phyloP scores from a whole-genome alignment of 108 stramenopile genomes.

The Nitzschia putrida region DNA sequence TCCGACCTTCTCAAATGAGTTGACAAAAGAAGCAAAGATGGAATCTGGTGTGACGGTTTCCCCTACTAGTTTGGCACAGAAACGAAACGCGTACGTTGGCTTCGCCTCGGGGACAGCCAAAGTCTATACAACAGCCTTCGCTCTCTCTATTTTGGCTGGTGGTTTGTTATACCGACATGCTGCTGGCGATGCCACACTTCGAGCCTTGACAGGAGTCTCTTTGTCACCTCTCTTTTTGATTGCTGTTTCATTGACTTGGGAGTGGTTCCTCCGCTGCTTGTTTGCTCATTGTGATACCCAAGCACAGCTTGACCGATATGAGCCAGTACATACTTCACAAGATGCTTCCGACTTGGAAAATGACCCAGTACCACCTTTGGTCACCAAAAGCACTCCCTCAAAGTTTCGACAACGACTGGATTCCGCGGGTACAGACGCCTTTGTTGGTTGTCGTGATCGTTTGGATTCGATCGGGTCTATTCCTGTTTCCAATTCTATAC shows the following conservation, averaged over 20 bases:
- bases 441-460: neutral
- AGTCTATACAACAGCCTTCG: slow-evolving; percentile 31
- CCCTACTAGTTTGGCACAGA: neutral
- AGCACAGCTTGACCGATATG: neutral
- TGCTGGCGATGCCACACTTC: slow-evolving; percentile 30
- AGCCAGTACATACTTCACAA: neutral
- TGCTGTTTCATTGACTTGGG: slow-evolving; percentile 12
- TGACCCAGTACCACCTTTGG: neutral
- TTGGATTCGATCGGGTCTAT: neutral
- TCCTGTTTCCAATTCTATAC: neutral
- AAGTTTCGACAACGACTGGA: neutral
- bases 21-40: neutral
- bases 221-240: slow-evolving; percentile 38
- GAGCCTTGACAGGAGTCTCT: slow-evolving; percentile 19
- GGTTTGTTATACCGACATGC: slow-evolving; percentile 30
- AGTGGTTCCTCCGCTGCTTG: slow-evolving; percentile 14
- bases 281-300: neutral
- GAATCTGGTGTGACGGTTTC: neutral
- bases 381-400: neutral
- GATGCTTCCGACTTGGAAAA: neutral
- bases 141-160: slow-evolving; percentile 37
- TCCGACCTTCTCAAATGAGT: neutral
- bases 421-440: neutral
- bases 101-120: slow-evolving; percentile 21
- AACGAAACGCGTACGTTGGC: slow-evolving; percentile 1